phyloP scores from a whole-genome alignment of 305 asterid species.

The Galium porrigens region DNA sequence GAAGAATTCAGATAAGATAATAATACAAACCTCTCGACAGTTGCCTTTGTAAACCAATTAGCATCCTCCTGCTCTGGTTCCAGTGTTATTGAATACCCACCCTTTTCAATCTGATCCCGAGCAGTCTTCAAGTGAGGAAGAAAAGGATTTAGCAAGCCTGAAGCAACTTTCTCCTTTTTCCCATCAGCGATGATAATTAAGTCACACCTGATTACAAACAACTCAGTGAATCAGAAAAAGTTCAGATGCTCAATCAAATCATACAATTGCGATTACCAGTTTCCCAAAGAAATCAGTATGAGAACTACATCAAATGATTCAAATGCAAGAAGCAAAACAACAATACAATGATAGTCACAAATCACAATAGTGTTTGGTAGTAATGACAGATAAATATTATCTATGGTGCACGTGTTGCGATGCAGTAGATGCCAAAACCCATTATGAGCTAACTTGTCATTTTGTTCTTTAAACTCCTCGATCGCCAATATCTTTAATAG shows the following conservation, averaged over 20 bases:
- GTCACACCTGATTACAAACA: conserved; percentile 37
- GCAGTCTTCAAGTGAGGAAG: conserved; percentile 73
- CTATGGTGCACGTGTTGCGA: neutral
- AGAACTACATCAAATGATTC: neutral
- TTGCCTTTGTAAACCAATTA: conserved; percentile 79
- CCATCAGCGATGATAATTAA: conserved; percentile 60
- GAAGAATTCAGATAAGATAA: conserved; percentile 6
- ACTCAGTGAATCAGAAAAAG: conserved; percentile 11
- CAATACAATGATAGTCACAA: neutral
- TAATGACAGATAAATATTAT: neutral
- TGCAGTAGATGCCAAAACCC: neutral
- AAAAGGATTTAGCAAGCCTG: conserved; percentile 79
- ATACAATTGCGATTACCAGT: neutral
- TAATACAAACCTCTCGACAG: conserved; percentile 58
- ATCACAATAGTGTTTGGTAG: neutral
- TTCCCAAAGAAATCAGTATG: neutral
- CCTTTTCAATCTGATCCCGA: conserved; percentile 64
- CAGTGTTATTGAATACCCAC: conserved; percentile 72
- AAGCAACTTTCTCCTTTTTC: conserved; percentile 74
- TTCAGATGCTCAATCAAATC: neutral
- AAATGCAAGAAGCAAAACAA: neutral
- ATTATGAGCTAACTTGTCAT: neutral
- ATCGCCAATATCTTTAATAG: neutral
- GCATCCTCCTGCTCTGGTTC: conserved; percentile 44
- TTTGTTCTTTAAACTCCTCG: neutral